Percentiles rank a stretch among this genome's conserved stretches.
Evolutionary conservation across 2,329 filamentous ascomycete genomes (phyloP).

Genomic region (Trichophyton mentagrophytes): DNA sequence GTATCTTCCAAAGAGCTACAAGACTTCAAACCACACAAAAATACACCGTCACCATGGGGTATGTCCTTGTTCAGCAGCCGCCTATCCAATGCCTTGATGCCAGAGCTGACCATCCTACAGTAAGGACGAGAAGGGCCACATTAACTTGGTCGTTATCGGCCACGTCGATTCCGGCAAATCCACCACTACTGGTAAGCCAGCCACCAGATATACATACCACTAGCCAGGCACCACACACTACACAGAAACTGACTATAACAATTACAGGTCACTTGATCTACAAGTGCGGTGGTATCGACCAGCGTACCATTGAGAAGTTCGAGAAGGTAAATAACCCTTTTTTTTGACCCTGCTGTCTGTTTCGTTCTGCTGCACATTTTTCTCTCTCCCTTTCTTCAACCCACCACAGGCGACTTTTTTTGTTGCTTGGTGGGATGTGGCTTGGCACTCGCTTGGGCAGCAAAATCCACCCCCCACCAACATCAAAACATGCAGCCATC

Average conservation of each 20-base stretch:
- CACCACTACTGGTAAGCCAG: slow-evolving; percentile 71
- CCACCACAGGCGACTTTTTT: slow-evolving; percentile 7
- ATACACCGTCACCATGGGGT: slow-evolving; percentile 48
- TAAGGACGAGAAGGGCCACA: slow-evolving; percentile 92
- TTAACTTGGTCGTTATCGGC: slow-evolving; percentile 98
- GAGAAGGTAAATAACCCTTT: slow-evolving; percentile 68
- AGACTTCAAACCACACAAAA: slow-evolving; percentile 28
- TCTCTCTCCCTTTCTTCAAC: slow-evolving; percentile 8
- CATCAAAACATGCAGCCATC: background rate
- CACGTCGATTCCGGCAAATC: slow-evolving; percentile 99
- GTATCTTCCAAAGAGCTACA: slow-evolving; percentile 38
- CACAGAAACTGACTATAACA: slow-evolving; percentile 7
- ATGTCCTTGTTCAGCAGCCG: slow-evolving; percentile 24
- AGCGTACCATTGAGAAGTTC: slow-evolving; percentile 99
- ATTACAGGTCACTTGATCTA: slow-evolving; percentile 87
- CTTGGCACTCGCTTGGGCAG: slow-evolving; percentile 1
- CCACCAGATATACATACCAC: slow-evolving; percentile 14
- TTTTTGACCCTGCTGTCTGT: background rate
- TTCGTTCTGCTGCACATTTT: slow-evolving; percentile 11
- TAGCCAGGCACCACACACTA: slow-evolving; percentile 5
- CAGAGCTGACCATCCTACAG: slow-evolving; percentile 34
- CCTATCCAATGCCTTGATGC: background rate
- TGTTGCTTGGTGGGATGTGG: background rate
- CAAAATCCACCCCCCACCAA: slow-evolving; percentile 8
- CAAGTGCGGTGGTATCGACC: slow-evolving; percentile 99